Base-by-base conservation (phyloP, 805 yeast genomes). In the Yarrowia hollandica region DNA sequence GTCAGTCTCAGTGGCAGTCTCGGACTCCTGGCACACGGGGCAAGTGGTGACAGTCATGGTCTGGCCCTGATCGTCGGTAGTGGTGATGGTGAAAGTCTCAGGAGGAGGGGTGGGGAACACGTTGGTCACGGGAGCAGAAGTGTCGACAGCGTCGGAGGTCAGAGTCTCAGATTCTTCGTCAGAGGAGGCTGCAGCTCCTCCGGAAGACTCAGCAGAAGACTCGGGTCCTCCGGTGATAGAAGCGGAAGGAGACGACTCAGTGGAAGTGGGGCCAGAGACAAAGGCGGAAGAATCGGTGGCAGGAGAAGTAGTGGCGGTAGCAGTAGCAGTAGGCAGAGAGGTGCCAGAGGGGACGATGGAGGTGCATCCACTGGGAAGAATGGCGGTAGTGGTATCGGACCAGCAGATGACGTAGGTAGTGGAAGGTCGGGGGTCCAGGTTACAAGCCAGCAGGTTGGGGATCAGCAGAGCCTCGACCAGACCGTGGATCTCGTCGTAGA, bases 341-440 rank as follows among this genome's bases (percentile, higher is more conserved):
- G 58, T 26, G 1, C 44, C 58, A n/a, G 34, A 18, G 12, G 58
- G 56, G n/a, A 48, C 41, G n/a, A 33, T 16, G n/a, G 56, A 48
- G 5, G 56, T 48, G 7, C 56, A 48, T 5, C 39, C 38, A 16
- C 39, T 48, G 19, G 56, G 39, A 16, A 33, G 31, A 12, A 33
- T 21, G 9, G 56, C 56, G 16, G 56, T 48, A 14, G 56, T 48
- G n/a, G 12, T 18, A 11, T 12, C 56, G 9, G 12, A 7, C 28
- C 31, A 31, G 12, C 56, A 48, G n/a, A 48, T 34, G 14, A 48
- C 56, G 15, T 48, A 48, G 15, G 56, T 33, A 14, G 56, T 48
- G 14, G 56, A 31, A 33, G 56, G 56, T 16, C 38, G 21, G n/a
- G 56, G 38, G 23, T 48, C 39, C 14, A 48, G 38, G 16, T 48